Percentiles rank a stretch among this genome's conserved stretches.
These are phyloP conservation scores for Gastrolobium villosum DNA, from an alignment of 306 rosid species.

Conservation along the genomic window DNA sequence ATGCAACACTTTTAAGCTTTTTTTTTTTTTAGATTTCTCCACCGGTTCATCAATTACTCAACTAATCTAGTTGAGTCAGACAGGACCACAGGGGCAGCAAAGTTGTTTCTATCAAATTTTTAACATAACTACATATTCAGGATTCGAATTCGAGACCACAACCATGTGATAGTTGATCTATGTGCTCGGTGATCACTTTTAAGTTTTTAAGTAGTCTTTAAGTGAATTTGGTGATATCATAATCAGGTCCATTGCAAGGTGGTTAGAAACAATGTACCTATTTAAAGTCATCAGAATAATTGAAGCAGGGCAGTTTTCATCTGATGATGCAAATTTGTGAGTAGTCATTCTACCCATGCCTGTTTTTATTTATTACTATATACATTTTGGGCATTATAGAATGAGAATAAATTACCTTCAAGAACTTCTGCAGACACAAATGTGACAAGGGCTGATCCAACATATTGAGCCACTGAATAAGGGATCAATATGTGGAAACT, in stretches of 20 bases:
- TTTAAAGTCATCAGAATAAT: not conserved
- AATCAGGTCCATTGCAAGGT: not conserved
- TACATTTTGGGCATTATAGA: not conserved
- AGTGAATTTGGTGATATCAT: not conserved
- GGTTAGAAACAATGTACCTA: not conserved
- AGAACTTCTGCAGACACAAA: slow-evolving; percentile 90
- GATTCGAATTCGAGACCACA: no score
- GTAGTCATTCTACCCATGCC: not conserved
- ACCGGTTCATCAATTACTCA: no score
- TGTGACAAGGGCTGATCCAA: slow-evolving; percentile 85
- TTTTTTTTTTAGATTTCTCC: no score
- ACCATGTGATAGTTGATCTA: no score
- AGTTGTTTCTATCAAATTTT: no score
- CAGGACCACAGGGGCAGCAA: no score
- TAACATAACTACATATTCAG: no score
- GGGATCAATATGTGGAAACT: slow-evolving; percentile 75
- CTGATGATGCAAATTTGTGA: slow-evolving; percentile 30
- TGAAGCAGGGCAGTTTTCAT: slow-evolving; percentile 25
- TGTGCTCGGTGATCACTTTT: no score
- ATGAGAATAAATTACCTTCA: slow-evolving; percentile 69
- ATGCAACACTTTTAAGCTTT: not conserved
- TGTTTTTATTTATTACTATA: not conserved
- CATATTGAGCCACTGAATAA: slow-evolving; percentile 77
- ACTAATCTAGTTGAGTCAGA: no score
- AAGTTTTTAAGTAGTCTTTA: not conserved